These are phyloP conservation scores for Daucus carota DNA, from an alignment of 129 eudicot species.

Conservation along the genomic window DH1_v3.0 NC_030389.2:37654501-37655000, in stretches of 20 bases:
- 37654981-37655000: background rate
- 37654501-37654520: slow-evolving; percentile 71
- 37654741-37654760: slow-evolving; percentile 94
- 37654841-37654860: background rate
- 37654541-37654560: slow-evolving; percentile 87
- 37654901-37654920: background rate
- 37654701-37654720: slow-evolving; percentile 98
- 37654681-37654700: background rate
- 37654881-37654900: background rate
- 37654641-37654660: background rate
- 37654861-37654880: background rate
- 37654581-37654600: slow-evolving; percentile 78
- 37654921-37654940: background rate
- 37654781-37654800: slow-evolving; percentile 98
- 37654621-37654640: slow-evolving; percentile 8
- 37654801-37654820: slow-evolving; percentile 32
- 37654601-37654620: background rate
- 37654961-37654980: background rate
- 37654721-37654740: slow-evolving; percentile 98
- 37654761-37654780: slow-evolving; percentile 81
- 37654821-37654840: background rate
- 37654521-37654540: slow-evolving; percentile 93
- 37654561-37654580: slow-evolving; percentile 86
- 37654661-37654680: background rate
- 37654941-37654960: background rate